Conservation (phyloP, 345 rosid species). For the Eucalyptus regnans region DNA sequence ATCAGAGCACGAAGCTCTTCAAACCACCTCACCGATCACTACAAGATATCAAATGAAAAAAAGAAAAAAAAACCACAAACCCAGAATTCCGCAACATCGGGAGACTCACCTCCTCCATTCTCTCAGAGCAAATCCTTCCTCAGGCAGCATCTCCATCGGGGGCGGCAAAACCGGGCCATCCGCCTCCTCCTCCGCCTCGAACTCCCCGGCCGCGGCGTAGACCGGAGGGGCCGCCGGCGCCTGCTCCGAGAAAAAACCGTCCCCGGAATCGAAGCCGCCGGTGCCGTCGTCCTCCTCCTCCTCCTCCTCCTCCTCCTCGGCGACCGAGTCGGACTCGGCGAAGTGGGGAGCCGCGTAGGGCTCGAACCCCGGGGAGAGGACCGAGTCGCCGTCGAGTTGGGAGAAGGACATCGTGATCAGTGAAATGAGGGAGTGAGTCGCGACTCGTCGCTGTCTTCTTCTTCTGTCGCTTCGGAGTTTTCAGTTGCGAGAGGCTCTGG, state of each 20-base stretch:
- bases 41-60: neutral
- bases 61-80: neutral
- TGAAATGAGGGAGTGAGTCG: neutral
- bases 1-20: neutral
- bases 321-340: neutral
- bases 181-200: slow-evolving; percentile 9
- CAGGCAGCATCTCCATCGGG: slow-evolving; percentile 39
- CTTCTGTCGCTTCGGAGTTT: neutral
- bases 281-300: neutral
- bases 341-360: neutral
- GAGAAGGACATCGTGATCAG: neutral
- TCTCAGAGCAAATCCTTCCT: slow-evolving; percentile 50
- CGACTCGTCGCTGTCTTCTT: neutral
- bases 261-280: neutral
- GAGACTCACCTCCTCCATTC: slow-evolving; percentile 80
- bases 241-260: neutral
- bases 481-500: neutral
- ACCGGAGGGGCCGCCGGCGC: neutral
- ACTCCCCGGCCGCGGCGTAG: neutral
- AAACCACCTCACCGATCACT: neutral
- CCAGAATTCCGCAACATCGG: neutral
- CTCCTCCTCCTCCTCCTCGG: neutral
- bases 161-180: slow-evolving; percentile 54
- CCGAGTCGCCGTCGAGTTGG: neutral
- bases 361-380: neutral